phyloP scores from a whole-genome alignment of 768 basidiomycete species.

The Phlebiopsis gigantea region DNA sequence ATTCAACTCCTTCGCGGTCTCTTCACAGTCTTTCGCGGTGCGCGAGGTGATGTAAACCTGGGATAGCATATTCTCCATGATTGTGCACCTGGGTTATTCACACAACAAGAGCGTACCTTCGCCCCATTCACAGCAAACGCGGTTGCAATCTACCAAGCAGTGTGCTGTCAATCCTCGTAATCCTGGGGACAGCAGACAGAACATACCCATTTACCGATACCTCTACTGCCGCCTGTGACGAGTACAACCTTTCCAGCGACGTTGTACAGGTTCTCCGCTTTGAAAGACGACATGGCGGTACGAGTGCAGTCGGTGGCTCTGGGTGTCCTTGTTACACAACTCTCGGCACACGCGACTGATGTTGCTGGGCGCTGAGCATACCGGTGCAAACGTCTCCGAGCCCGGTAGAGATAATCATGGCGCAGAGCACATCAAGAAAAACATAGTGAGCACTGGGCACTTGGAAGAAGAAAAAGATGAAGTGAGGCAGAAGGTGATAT shows the following conservation, averaged over 20 bases:
- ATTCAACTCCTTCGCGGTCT: slow-evolving; percentile 47
- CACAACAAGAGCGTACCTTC: slow-evolving; percentile 39
- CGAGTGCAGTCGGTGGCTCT: not conserved
- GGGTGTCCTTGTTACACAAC: not conserved
- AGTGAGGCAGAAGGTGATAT: too few species aligned
- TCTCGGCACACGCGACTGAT: not conserved
- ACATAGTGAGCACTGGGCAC: too few species aligned
- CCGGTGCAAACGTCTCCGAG: not conserved
- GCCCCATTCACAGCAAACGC: slow-evolving; percentile 62
- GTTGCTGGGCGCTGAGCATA: not conserved
- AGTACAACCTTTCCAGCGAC: slow-evolving; percentile 52
- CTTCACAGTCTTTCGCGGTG: slow-evolving; percentile 43
- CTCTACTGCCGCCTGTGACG: slow-evolving; percentile 61
- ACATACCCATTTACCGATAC: slow-evolving; percentile 61
- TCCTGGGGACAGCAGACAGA: slow-evolving; percentile 18
- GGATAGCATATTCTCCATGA: not conserved
- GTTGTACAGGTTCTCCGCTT: slow-evolving; percentile 37
- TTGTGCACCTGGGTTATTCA: too few species aligned
- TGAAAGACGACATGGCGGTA: slow-evolving; percentile 31
- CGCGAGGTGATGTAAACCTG: slow-evolving; percentile 64
- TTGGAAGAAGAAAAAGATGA: too few species aligned
- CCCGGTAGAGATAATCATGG: not conserved
- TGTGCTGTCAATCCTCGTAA: slow-evolving; percentile 7
- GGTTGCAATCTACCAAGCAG: slow-evolving; percentile 46
- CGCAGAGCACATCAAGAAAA: too few species aligned